Evolutionary conservation across 139 green algal genomes (phyloP).

Genomic region (Chlamydomonas applanata): DNA sequence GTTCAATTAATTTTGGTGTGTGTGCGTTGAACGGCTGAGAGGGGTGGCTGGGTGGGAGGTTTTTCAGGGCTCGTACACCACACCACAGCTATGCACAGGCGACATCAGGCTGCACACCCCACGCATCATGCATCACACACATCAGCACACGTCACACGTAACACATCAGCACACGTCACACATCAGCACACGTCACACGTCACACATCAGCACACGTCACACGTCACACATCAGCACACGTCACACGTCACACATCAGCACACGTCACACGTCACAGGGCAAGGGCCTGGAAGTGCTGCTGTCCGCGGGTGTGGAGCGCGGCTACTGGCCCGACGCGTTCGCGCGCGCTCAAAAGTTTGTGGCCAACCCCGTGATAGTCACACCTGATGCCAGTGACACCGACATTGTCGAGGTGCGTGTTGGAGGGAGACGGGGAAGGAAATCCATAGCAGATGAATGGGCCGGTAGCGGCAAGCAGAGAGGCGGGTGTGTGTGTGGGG

Average conservation of each 20-base stretch:
- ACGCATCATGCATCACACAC: background rate
- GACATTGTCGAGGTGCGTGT: slow-evolving; percentile 6
- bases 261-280: background rate
- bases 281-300: slow-evolving; percentile 43
- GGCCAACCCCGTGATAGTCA: slow-evolving; percentile 53
- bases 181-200: background rate
- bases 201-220: too few relatives aligned
- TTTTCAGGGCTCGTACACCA: too few relatives aligned
- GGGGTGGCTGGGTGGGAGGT: too few relatives aligned
- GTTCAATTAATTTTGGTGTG: too few relatives aligned
- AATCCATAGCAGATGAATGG: too few relatives aligned
- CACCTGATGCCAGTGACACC: slow-evolving; percentile 22
- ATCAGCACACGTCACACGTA: background rate
- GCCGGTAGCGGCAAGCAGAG: too few relatives aligned
- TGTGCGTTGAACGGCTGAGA: too few relatives aligned
- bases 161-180: too few relatives aligned
- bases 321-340: slow-evolving; percentile 38
- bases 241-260: background rate
- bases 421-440: too few relatives aligned
- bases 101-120: too few relatives aligned
- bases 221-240: background rate
- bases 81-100: too few relatives aligned
- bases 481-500: too few relatives aligned
- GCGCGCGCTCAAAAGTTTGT: slow-evolving; percentile 42
- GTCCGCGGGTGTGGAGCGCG: slow-evolving; percentile 38